These are phyloP conservation scores for Discostella stelligera DNA, from an alignment of 352 stramenopile species.

Conservation along the genomic window DNA sequence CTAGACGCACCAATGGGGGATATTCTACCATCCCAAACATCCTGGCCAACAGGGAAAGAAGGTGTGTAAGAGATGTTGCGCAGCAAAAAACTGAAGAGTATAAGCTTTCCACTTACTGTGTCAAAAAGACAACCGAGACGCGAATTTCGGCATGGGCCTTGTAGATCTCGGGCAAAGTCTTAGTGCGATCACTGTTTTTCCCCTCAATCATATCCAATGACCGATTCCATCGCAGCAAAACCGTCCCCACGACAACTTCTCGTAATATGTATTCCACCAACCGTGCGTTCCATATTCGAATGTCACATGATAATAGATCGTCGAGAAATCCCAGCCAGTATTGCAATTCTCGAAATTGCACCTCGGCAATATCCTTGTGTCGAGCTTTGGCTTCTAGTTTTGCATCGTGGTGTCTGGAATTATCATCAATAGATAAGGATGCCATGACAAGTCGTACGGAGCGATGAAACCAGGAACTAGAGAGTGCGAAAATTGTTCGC, in stretches of 20 bases:
- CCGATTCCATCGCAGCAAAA: slow-evolving; percentile 45
- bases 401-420: slow-evolving; percentile 46
- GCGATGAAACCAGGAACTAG: slow-evolving; percentile 38
- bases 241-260: slow-evolving; percentile 55
- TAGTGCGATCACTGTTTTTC: slow-evolving; percentile 6
- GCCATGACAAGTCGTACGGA: slow-evolving; percentile 44
- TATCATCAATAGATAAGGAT: slow-evolving; percentile 30
- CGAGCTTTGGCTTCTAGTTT: slow-evolving; percentile 42
- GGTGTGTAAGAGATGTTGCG: not conserved
- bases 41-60: not conserved
- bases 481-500: no score
- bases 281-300: slow-evolving; percentile 66
- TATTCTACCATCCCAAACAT: slow-evolving; percentile 47
- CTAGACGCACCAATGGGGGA: slow-evolving; percentile 31
- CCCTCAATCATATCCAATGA: slow-evolving; percentile 12
- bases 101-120: slow-evolving; percentile 16
- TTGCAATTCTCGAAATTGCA: slow-evolving; percentile 57
- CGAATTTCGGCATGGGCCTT: slow-evolving; percentile 45
- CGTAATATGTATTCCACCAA: slow-evolving; percentile 72
- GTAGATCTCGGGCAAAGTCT: slow-evolving; percentile 20
- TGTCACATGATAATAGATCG: slow-evolving; percentile 72
- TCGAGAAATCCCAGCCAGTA: slow-evolving; percentile 76
- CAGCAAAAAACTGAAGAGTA: not conserved
- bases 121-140: slow-evolving; percentile 42
- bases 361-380: slow-evolving; percentile 52